These are phyloP conservation scores for Pleodorina starrii DNA, from an alignment of 139 green algal species.

Conservation along the genomic window DNA sequence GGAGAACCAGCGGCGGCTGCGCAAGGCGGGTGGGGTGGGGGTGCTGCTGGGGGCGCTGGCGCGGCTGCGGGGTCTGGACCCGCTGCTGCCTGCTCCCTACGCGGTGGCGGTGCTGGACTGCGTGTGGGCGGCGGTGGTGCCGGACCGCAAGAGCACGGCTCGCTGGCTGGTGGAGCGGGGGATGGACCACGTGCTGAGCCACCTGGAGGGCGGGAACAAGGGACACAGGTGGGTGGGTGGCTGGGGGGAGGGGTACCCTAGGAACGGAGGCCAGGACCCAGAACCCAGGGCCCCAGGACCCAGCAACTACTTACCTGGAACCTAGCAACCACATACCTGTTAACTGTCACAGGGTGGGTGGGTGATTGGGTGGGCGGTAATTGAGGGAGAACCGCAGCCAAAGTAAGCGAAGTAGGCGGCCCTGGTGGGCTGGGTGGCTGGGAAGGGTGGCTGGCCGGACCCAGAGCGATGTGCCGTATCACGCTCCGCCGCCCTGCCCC, in stretches of 20 bases:
- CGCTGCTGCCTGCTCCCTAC: conserved; percentile 55
- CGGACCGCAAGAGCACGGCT: conserved; percentile 57
- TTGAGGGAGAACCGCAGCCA: too few species aligned
- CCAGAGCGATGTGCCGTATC: too few species aligned
- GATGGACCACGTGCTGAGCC: conserved; percentile 58
- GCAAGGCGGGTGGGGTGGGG: conserved; percentile 50
- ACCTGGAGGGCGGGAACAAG: conserved; percentile 56
- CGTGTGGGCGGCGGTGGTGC: conserved; percentile 64
- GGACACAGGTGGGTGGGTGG: conserved; percentile 32
- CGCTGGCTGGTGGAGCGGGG: conserved; percentile 61
- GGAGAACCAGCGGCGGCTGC: conserved; percentile 59
- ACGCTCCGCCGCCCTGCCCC: too few species aligned
- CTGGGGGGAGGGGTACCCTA: background rate
- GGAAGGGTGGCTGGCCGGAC: too few species aligned
- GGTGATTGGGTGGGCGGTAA: too few species aligned
- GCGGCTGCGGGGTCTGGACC: conserved; percentile 40
- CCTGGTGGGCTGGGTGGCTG: too few species aligned
- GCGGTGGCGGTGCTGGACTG: conserved; percentile 65
- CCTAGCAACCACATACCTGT: too few species aligned
- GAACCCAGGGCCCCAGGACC: too few species aligned
- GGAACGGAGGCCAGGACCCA: too few species aligned
- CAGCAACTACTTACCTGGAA: too few species aligned
- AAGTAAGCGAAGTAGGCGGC: too few species aligned
- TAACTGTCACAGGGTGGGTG: too few species aligned
- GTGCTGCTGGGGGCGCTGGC: conserved; percentile 58